Conservation (phyloP, 352 stramenopile genomes). For the Hyaloperonospora brassicae region DNA sequence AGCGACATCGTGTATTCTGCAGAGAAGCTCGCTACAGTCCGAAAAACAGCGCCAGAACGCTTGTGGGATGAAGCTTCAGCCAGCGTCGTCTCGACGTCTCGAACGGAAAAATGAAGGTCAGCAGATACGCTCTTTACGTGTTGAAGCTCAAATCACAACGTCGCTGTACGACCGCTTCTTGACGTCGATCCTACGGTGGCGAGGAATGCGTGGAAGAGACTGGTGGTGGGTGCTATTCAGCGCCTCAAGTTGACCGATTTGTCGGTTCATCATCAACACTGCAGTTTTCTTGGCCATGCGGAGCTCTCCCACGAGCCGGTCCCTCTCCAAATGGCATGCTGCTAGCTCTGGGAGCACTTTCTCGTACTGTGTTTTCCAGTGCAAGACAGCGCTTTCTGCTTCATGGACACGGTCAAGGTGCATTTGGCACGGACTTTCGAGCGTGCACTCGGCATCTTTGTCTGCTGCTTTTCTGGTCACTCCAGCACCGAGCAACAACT, state of each 20-base stretch:
- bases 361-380: slow-evolving; percentile 19
- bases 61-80: neutral
- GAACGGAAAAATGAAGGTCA: neutral
- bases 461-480: slow-evolving; percentile 1
- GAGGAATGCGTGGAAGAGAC: neutral
- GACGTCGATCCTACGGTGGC: slow-evolving; percentile 1
- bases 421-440: slow-evolving; percentile 4
- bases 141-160: slow-evolving; percentile 4
- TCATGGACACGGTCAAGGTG: slow-evolving; percentile 13
- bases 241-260: slow-evolving; percentile 10
- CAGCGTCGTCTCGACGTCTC: neutral
- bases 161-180: slow-evolving; percentile 20
- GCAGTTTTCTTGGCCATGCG: slow-evolving; percentile 22
- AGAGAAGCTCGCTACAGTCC: neutral
- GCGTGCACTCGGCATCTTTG: slow-evolving; percentile 5
- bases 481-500: slow-evolving; percentile 2
- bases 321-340: slow-evolving; percentile 14
- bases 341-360: slow-evolving; percentile 10
- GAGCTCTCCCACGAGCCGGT: slow-evolving; percentile 13
- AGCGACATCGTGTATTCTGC: neutral
- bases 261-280: slow-evolving; percentile 21
- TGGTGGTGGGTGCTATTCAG: neutral
- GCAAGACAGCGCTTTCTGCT: slow-evolving; percentile 9
- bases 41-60: neutral
- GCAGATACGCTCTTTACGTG: neutral